phyloP scores from a whole-genome alignment of 202 grass and related monocot genomes.

The Saccharum hybrid region DNA sequence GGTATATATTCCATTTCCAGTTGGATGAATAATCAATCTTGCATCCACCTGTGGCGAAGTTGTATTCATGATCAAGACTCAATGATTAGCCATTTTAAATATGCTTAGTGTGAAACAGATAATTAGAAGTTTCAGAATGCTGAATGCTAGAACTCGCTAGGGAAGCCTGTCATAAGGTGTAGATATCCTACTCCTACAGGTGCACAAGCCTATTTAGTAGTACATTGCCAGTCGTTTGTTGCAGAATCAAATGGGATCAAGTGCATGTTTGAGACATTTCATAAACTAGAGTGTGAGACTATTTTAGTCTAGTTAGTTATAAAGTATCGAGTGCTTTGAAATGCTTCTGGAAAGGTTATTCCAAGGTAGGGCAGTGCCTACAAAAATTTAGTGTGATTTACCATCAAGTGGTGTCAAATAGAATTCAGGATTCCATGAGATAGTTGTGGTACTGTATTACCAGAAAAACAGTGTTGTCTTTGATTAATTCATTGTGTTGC shows the following conservation, averaged over 20 bases:
- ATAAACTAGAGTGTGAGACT: constrained; percentile 2
- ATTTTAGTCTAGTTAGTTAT: not conserved
- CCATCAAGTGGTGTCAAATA: not conserved
- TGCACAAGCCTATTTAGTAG: not conserved
- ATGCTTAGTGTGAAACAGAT: not conserved
- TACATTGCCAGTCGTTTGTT: not conserved
- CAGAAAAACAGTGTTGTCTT: not conserved
- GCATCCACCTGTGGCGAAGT: not conserved
- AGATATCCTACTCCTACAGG: constrained; percentile 5
- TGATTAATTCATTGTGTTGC: not conserved
- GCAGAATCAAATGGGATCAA: not conserved
- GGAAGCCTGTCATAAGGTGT: not conserved
- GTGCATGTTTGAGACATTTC: not conserved
- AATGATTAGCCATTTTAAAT: not conserved
- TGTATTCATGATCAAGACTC: not conserved
- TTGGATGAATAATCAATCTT: not conserved
- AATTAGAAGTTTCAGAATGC: not conserved
- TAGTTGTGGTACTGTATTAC: not conserved
- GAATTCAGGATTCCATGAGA: not conserved
- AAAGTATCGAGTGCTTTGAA: not conserved
- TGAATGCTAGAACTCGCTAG: not conserved
- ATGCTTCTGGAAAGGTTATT: not conserved
- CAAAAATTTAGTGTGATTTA: not conserved
- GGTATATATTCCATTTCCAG: not conserved
- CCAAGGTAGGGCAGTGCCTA: not conserved